Conservation (phyloP, 352 stramenopile species). For the Phytophthora hibernalis region DNA sequence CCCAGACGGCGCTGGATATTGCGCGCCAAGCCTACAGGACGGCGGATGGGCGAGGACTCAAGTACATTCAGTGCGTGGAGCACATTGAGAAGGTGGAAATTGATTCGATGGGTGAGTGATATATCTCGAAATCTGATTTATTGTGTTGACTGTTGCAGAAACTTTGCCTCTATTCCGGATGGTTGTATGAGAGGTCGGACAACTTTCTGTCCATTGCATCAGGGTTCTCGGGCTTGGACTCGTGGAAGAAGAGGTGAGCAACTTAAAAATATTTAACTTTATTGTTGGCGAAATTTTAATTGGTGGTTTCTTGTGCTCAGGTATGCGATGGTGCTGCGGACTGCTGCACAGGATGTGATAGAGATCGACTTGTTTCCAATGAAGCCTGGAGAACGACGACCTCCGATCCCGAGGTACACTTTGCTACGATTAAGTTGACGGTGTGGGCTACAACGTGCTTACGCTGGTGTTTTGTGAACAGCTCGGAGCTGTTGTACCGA, state of each 20-base stretch:
- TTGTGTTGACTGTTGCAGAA: conserved; percentile 47
- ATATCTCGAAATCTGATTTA: conserved; percentile 10
- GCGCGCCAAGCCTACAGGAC: conserved; percentile 62
- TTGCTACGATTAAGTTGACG: not conserved
- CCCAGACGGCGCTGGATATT: conserved; percentile 76
- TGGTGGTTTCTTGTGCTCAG: conserved; percentile 38
- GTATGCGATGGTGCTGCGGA: conserved; percentile 81
- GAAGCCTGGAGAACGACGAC: conserved; percentile 74
- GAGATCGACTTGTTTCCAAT: conserved; percentile 88
- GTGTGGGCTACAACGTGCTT: not conserved
- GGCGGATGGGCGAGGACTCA: conserved; percentile 43
- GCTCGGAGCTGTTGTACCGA: conserved; percentile 70
- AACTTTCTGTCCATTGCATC: conserved; percentile 84
- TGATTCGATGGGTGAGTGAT: not conserved
- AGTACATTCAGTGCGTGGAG: conserved; percentile 76
- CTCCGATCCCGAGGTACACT: conserved; percentile 61
- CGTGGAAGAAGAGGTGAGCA: conserved; percentile 82
- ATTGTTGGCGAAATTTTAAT: not conserved
- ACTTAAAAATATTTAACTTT: not conserved
- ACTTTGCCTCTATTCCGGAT: conserved; percentile 83
- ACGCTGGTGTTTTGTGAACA: conserved; percentile 3
- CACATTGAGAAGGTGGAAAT: conserved; percentile 76
- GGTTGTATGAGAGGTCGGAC: conserved; percentile 83
- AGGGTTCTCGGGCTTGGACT: conserved; percentile 74
- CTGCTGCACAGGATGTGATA: conserved; percentile 55